Conservation (phyloP, 2,329 filamentous ascomycete species). For the Clonostachys solani region DNA sequence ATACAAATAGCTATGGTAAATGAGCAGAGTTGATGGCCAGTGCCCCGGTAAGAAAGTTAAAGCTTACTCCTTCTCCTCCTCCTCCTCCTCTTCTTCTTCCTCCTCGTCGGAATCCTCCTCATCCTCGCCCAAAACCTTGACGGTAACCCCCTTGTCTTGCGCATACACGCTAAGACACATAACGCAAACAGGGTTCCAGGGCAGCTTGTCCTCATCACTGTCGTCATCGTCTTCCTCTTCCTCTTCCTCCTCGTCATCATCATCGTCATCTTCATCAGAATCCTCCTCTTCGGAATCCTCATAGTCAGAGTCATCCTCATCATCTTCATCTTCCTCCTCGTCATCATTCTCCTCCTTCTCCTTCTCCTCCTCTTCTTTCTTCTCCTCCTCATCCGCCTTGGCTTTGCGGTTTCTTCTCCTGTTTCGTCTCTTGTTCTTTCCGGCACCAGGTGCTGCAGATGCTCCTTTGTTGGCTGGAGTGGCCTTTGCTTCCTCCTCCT, state of each 20-base stretch:
- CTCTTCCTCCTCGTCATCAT: conserved; percentile 18
- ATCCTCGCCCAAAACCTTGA: conserved; percentile 7
- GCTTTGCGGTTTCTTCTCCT: conserved; percentile 1
- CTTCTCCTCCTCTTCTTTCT: too few species aligned
- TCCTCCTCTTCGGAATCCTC: conserved; percentile 20
- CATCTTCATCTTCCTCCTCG: background rate
- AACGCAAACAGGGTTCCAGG: conserved; percentile 36
- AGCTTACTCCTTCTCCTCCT: too few species aligned
- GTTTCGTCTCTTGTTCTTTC: too few species aligned
- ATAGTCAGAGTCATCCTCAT: conserved; percentile 10
- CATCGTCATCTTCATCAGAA: conserved; percentile 45
- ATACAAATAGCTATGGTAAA: too few species aligned
- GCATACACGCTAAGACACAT: conserved; percentile 32
- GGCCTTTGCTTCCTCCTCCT: background rate
- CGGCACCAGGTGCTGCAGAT: too few species aligned
- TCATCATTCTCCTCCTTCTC: background rate
- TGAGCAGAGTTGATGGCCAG: too few species aligned
- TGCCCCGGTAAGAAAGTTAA: too few species aligned
- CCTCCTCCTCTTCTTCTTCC: too few species aligned
- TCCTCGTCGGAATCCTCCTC: too few species aligned
- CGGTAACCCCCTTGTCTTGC: conserved; percentile 23
- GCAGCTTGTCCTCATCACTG: conserved; percentile 16
- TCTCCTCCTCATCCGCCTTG: conserved; percentile 3
- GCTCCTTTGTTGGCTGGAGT: too few species aligned
- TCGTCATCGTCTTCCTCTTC: conserved; percentile 9